Evolutionary conservation across 306 rosid genomes (phyloP).

Genomic region (Gynostemma pentaphyllum): DNA sequence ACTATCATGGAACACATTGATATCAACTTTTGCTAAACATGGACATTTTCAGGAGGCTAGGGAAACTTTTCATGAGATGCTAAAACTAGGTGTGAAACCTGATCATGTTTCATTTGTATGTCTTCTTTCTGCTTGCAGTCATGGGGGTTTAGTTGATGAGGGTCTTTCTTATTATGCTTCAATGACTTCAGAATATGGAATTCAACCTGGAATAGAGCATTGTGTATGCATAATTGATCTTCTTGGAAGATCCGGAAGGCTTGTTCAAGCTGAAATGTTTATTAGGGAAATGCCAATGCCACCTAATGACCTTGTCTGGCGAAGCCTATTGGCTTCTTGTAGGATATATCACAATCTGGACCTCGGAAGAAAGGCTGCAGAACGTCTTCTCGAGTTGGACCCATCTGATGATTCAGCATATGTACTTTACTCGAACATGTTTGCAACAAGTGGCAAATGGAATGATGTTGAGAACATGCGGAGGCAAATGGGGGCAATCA

Average conservation of each 20-base stretch:
- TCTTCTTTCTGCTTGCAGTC: slow-evolving; percentile 85
- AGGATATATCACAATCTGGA: slow-evolving; percentile 68
- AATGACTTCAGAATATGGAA: slow-evolving; percentile 49
- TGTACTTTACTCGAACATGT: slow-evolving; percentile 76
- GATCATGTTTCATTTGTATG: slow-evolving; percentile 88
- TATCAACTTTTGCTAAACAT: slow-evolving; percentile 76
- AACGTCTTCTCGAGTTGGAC: slow-evolving; percentile 51
- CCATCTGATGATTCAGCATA: slow-evolving; percentile 80
- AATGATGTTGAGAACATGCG: slow-evolving; percentile 69
- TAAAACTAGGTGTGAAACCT: slow-evolving; percentile 49
- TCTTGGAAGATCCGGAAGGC: slow-evolving; percentile 90
- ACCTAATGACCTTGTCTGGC: slow-evolving; percentile 73
- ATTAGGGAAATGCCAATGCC: slow-evolving; percentile 48
- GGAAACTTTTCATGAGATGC: slow-evolving; percentile 70
- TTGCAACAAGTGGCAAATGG: slow-evolving; percentile 75
- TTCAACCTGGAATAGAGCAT: slow-evolving; percentile 63
- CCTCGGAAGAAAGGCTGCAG: slow-evolving; percentile 61
- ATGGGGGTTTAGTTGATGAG: slow-evolving; percentile 80
- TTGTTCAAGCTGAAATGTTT: slow-evolving; percentile 63
- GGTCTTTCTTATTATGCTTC: slow-evolving; percentile 64
- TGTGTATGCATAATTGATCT: slow-evolving; percentile 87
- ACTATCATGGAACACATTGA: slow-evolving; percentile 79
- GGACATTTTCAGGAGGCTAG: slow-evolving; percentile 56
- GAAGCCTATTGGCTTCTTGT: slow-evolving; percentile 76
- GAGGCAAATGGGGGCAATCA: slow-evolving; percentile 50